phyloP scores from a whole-genome alignment of 257 asterid species.

The Solanum boliviense region DNA sequence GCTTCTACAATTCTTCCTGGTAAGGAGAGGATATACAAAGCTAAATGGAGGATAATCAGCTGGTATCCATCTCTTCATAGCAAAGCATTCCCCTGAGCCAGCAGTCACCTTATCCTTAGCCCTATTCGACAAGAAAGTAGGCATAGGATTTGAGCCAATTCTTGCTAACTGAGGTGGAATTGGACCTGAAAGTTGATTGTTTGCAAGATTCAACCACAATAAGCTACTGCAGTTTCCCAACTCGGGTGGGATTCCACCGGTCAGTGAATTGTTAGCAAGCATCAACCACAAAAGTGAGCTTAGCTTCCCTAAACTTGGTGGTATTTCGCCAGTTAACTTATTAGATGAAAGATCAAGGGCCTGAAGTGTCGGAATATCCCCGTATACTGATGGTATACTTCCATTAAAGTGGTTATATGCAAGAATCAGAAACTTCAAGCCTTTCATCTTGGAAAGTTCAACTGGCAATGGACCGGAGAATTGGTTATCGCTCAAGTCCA shows the following conservation, averaged over 20 bases:
- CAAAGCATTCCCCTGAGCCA: slow-evolving; percentile 77
- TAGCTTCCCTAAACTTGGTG: slow-evolving; percentile 50
- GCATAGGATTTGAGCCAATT: slow-evolving; percentile 42
- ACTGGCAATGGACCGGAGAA: slow-evolving; percentile 63
- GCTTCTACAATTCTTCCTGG: slow-evolving; percentile 54
- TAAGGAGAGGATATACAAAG: slow-evolving; percentile 55
- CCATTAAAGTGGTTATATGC: slow-evolving; percentile 68
- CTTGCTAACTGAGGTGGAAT: slow-evolving; percentile 42
- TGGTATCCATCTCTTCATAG: slow-evolving; percentile 88
- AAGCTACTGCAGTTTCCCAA: slow-evolving; percentile 82
- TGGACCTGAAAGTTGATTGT: slow-evolving; percentile 44
- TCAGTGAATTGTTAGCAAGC: slow-evolving; percentile 67
- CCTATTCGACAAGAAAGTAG: slow-evolving; percentile 55
- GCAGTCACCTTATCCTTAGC: slow-evolving; percentile 22
- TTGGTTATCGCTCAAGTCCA: slow-evolving; percentile 73
- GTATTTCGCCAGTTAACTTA: slow-evolving; percentile 43
- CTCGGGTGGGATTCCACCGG: slow-evolving; percentile 55
- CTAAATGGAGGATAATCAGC: slow-evolving; percentile 82
- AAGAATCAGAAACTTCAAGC: slow-evolving; percentile 57
- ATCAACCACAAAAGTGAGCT: slow-evolving; percentile 78
- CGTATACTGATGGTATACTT: slow-evolving; percentile 59
- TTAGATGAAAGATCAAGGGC: slow-evolving; percentile 87
- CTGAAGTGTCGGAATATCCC: slow-evolving; percentile 52
- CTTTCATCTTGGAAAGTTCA: slow-evolving; percentile 40
- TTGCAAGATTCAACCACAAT: slow-evolving; percentile 74